Evolutionary conservation across 805 yeast genomes (phyloP), one percentile per base, ranked within the genome.

Genomic region (Yarrowia phangngaensis): DNA sequence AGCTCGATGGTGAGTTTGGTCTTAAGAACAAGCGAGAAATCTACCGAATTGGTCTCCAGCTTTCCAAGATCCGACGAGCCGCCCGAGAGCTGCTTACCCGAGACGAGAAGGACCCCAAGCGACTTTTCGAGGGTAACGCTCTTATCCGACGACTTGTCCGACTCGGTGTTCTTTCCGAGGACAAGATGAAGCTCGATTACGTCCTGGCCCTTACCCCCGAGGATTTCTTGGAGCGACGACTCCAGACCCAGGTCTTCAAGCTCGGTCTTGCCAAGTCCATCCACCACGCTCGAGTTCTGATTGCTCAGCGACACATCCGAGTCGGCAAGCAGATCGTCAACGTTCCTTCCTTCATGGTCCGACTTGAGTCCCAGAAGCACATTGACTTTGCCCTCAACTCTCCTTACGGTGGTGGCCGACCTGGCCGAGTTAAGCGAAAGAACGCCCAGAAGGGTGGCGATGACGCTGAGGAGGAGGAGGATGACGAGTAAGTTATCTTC

Each of bases 361-460:
- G 98, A 81, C 84, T 92, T 72, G 98, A 92, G 79, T 89, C 98
- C 63, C 98, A 92, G 79, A 92, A 92, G 85, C 97, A 92, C 88
- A 87, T 92, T 76, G 97, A 92, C 82, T 92, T 90, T 68, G 95
- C 98, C 67, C 84, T 92, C 72, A 87, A 86, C 73, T 92, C 98
- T 63, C 98, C 98, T 74, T 90, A 86, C 89, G 98, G 98, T 75
- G 98, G 98, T 78, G 98, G 96, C 66, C 90, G 98, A 80, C 94
- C 98, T 65, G 98, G 98, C 74, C 92, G 98, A 82, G 95, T 87
- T 70, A 94, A 92, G 83, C 87, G 97, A 84, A 86, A 79, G 75
- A 80, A 84, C 81, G 71, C 75, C 64, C 75, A 70, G 64, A 75
- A 78, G 72, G 76, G 71, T 62, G 74, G 73, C 60, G 90, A 73